phyloP scores from a whole-genome alignment of 805 yeast species.

The Tetrapisispora phaffii region DNA sequence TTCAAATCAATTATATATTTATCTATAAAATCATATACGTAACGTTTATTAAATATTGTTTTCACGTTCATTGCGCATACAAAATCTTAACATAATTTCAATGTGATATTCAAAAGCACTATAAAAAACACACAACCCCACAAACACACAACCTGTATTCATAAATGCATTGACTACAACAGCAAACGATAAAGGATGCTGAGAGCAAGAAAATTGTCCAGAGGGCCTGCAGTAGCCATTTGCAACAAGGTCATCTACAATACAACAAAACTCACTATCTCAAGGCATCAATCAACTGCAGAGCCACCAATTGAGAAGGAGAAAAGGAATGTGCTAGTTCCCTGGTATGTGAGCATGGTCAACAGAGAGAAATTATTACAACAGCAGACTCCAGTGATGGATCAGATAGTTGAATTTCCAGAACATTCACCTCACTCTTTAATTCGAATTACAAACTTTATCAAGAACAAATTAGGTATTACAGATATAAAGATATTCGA shows the following conservation, averaged over 20 bases:
- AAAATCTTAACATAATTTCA: too few relatives aligned
- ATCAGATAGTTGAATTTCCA: conserved; percentile 52
- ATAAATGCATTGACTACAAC: too few relatives aligned
- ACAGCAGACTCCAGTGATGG: conserved; percentile 26
- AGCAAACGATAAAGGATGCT: too few relatives aligned
- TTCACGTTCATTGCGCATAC: too few relatives aligned
- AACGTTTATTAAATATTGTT: not conserved
- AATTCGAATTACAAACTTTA: conserved; percentile 22
- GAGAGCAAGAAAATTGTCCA: not conserved
- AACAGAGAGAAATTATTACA: conserved; percentile 30
- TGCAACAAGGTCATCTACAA: not conserved
- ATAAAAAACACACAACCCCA: too few relatives aligned
- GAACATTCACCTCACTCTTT: conserved; percentile 45
- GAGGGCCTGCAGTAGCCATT: not conserved
- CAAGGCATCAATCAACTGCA: not conserved
- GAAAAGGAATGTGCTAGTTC: conserved; percentile 21
- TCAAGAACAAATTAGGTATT: conserved; percentile 57
- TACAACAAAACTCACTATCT: not conserved
- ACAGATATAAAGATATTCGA: conserved; percentile 56
- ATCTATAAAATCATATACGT: not conserved
- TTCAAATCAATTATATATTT: not conserved
- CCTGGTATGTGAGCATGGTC: conserved; percentile 50
- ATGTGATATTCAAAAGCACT: too few relatives aligned
- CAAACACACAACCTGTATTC: too few relatives aligned
- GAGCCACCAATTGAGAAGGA: not conserved